Evolutionary conservation across 345 rosid species (phyloP).

Genomic region (Stellera chamaejasme): DNA sequence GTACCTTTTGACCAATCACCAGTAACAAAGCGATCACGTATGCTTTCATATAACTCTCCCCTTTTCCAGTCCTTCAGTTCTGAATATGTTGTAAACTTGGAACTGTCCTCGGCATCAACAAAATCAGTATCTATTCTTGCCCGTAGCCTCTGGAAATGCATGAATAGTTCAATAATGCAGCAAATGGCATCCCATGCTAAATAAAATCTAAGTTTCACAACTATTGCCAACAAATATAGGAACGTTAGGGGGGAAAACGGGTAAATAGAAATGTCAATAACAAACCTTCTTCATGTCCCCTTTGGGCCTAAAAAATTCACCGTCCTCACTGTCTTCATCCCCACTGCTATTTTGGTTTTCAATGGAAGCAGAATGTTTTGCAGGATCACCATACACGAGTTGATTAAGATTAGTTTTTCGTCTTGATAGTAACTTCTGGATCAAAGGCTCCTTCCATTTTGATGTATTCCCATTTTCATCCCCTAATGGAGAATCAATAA

Average conservation of each 20-base stretch:
- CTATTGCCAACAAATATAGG: not conserved
- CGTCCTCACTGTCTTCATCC: slow-evolving; percentile 56
- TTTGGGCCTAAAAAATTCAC: slow-evolving; percentile 82
- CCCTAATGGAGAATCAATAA: slow-evolving; percentile 21
- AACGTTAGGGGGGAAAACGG: not conserved
- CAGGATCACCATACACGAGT: slow-evolving; percentile 62
- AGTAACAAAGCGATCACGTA: slow-evolving; percentile 84
- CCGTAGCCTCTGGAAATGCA: slow-evolving; percentile 38
- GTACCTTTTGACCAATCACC: slow-evolving; percentile 87
- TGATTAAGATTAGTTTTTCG: slow-evolving; percentile 60
- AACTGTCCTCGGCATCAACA: slow-evolving; percentile 56
- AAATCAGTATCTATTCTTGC: slow-evolving; percentile 37
- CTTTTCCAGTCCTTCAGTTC: slow-evolving; percentile 62
- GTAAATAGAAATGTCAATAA: slow-evolving; percentile 6
- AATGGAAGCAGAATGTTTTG: slow-evolving; percentile 22
- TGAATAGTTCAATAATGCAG: not conserved
- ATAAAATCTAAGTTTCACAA: not conserved
- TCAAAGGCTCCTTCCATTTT: slow-evolving; percentile 73
- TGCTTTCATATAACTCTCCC: slow-evolving; percentile 46
- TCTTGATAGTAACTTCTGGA: slow-evolving; percentile 46
- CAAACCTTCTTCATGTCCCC: slow-evolving; percentile 65
- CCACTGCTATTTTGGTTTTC: slow-evolving; percentile 37
- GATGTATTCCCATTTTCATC: slow-evolving; percentile 63
- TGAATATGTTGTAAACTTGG: slow-evolving; percentile 45
- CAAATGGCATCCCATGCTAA: not conserved